These are phyloP conservation scores for Elongisporangium undulatum DNA, from an alignment of 352 stramenopile species.

Conservation along the genomic window DNA sequence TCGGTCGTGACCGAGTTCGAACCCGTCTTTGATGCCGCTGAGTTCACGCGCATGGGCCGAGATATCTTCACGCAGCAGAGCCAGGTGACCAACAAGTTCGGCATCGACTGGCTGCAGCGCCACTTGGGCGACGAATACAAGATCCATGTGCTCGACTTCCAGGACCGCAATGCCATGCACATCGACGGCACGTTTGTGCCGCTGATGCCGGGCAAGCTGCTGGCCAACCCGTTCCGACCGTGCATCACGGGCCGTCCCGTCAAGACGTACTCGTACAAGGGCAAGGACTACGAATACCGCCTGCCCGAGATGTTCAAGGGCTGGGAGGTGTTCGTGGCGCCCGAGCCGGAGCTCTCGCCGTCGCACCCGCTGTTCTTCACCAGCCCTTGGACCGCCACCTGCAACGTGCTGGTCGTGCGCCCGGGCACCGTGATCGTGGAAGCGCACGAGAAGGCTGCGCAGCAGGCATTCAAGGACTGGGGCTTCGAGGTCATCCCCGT, in stretches of 20 bases:
- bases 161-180: conserved; percentile 90
- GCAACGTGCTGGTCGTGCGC: conserved; percentile 86
- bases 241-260: conserved; percentile 84
- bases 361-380: conserved; percentile 88
- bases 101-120: conserved; percentile 87
- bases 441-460: conserved; percentile 76
- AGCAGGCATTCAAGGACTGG: conserved; percentile 85
- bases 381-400: conserved; percentile 88
- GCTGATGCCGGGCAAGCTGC: conserved; percentile 80
- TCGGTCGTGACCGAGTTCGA: conserved; percentile 89
- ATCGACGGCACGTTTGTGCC: conserved; percentile 89
- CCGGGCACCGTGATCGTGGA: conserved; percentile 81
- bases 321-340: conserved; percentile 87
- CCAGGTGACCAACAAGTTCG: conserved; percentile 89
- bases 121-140: conserved; percentile 84
- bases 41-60: conserved; percentile 88
- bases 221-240: conserved; percentile 83
- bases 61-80: conserved; percentile 91
- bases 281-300: conserved; percentile 84
- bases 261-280: conserved; percentile 88
- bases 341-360: conserved; percentile 72
- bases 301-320: conserved; percentile 90
- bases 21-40: conserved; percentile 84
- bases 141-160: conserved; percentile 87
- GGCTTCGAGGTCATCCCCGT: conserved; percentile 87